Evolutionary conservation across 2,329 filamentous ascomycete species (phyloP).

Genomic region (Hypocrella siamensis): DNA sequence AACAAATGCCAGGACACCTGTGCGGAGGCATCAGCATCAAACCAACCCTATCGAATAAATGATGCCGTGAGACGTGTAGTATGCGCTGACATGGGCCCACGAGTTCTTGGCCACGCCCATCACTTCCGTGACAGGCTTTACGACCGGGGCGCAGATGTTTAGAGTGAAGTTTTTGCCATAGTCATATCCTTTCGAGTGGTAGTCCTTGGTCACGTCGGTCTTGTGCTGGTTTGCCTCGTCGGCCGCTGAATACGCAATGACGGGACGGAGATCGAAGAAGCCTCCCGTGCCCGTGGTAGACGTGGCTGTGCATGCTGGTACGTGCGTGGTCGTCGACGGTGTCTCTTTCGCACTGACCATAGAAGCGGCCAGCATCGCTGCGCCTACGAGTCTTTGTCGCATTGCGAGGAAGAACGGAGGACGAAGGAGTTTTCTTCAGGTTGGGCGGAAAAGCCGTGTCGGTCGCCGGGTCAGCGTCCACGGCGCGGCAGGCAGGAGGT

Average conservation of each 20-base stretch:
- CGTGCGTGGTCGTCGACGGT: conserved; percentile 24
- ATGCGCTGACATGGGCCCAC: conserved; percentile 66
- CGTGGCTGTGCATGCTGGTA: conserved; percentile 38
- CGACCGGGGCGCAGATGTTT: conserved; percentile 67
- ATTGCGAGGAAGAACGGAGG: too few relatives aligned
- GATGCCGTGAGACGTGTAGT: conserved; percentile 50
- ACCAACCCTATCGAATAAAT: conserved; percentile 61
- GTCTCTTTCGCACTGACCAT: conserved; percentile 15
- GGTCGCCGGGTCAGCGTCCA: conserved; percentile 1
- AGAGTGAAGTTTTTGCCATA: conserved; percentile 70
- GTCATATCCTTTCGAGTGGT: conserved; percentile 57
- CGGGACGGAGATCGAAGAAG: conserved; percentile 43
- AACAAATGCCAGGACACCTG: conserved; percentile 45
- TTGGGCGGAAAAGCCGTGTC: not conserved
- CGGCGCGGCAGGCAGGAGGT: too few relatives aligned
- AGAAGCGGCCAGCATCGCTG: conserved; percentile 21
- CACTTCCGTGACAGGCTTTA: conserved; percentile 46
- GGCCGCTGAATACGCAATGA: conserved; percentile 29
- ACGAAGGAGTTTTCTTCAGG: too few relatives aligned
- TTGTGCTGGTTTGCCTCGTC: conserved; percentile 28
- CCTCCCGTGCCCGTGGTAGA: conserved; percentile 38
- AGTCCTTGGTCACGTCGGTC: conserved; percentile 30
- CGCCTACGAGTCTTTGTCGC: conserved; percentile 11
- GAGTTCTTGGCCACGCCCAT: conserved; percentile 44
- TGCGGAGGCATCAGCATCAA: too few relatives aligned